Evolutionary conservation across 2,329 filamentous ascomycete species (phyloP), one percentile per base, ranked within the genome.

Genomic region (Ceratocystis eucalypticola): DNA sequence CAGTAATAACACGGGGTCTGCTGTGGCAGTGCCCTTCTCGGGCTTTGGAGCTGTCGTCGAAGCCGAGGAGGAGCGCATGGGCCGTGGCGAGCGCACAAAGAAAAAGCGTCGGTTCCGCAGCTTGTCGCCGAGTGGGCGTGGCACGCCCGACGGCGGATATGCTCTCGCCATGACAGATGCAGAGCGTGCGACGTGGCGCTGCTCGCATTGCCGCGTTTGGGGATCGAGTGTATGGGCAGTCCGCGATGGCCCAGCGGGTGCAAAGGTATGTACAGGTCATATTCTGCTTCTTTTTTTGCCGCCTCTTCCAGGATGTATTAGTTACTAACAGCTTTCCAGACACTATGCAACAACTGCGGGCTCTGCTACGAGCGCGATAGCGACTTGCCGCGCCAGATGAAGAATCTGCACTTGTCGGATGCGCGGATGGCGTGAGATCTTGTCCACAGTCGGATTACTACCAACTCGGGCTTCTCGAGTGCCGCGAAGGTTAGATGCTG

Each of bases 151-250:
- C 70, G 86, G 85, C 2, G 88, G 87, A 10, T 87, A 83, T 76
- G 91, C 87, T 8, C 83, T 84, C 53, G 77, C 88, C 33, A 79
- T 94, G 66, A 84, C 84, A 1, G 90, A 95, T 65, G 82, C 82
- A 72, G 94, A 97, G 78, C 83, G 92, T 71, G 80, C 84, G 69
- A 86, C 82, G 55, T 99, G 94, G 94, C 84, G 90, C 69, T 99
- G 94, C 76, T 80, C 80, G 57, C 93, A 97, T 75, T 99, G 94
- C 75, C 82, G 82, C 68, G 85, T 96, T 44, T 93, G 89, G 85
- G 94, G 93, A 17, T 87, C 87, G 62, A 88, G 91, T 33, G 91
- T 96, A 7, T 99, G 94, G 94, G 92, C 90, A 62, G 93, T 97
- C 2, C 82, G 94, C 71, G 92, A 97, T 76, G 94, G 94, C 28